These are phyloP conservation scores for Acer campestre DNA, from an alignment of 345 rosid species.

Conservation along the genomic window DNA sequence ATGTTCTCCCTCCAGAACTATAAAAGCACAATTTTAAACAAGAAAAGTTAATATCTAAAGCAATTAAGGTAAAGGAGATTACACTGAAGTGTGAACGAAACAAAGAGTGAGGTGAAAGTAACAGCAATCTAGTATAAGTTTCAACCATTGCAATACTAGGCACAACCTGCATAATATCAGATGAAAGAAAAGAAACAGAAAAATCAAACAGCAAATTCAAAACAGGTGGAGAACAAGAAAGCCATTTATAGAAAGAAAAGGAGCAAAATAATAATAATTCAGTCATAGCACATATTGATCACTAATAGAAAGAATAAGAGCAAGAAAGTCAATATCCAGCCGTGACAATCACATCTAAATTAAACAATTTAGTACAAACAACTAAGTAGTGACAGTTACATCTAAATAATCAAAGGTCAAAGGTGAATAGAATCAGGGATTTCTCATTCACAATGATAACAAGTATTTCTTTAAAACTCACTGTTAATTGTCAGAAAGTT, in stretches of 20 bases:
- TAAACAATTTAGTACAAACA: neutral
- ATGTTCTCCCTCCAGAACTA: neutral
- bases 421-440: neutral
- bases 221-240: neutral
- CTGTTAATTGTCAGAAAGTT: neutral
- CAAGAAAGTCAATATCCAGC: neutral
- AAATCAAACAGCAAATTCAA: neutral
- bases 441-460: neutral
- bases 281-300: neutral
- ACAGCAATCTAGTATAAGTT: conserved; percentile 91
- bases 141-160: conserved; percentile 99
- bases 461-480: neutral
- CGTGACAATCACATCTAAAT: neutral
- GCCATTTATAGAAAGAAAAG: too few relatives aligned
- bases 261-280: neutral
- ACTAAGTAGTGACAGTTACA: neutral
- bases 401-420: neutral
- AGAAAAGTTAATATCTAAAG: conserved; percentile 11
- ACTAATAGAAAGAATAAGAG: neutral
- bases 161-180: conserved; percentile 64
- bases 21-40: neutral
- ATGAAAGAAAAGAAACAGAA: conserved; percentile 9
- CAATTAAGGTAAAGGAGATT: conserved; percentile 35
- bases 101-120: conserved; percentile 85
- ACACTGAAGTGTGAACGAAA: conserved; percentile 92